Base-by-base conservation (phyloP, 805 yeast genomes). In the Hanseniaspora pseudoguilliermondii region DNA sequence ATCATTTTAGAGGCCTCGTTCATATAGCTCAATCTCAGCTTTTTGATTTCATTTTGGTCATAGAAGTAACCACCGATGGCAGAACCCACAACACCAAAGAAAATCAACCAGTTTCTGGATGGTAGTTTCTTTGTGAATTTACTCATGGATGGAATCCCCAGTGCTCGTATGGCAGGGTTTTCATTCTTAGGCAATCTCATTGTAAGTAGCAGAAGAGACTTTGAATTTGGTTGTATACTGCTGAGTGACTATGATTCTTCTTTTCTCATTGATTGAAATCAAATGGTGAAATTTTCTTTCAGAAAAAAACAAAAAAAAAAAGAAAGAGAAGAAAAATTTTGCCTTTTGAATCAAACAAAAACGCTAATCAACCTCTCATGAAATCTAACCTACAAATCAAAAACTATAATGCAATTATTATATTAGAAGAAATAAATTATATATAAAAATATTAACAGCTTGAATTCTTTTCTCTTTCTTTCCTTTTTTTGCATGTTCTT, bases 101-200 rank as follows among this genome's bases (percentile, higher is more conserved):
- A 93, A 39, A 89, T 86, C 73, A 79, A 69, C 98, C 97, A 91
- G 71, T 91, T 93, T 59, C 96, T 75, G 0, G 95, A 83, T 0
- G 98, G 98, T 15, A 93, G 71, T 40, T 83, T 77, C 7, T 50
- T 50, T 23, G 53, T 55, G 21, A 55, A 25, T 9, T 18, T 53
- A 6, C 21, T 49, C 23, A 89, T 62, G 15, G 83, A 70, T 5
- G 88, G 86, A 49, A 91, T 77, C 0, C 97, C 97, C 86, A 91
- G 79, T 64, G 87, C 84, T 60, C 78, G 71, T 47, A 90, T 76
- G 1, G 95, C 95, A 1, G 96, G 95, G 64, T 89, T 84, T 6
- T 61, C 59, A 48, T 60, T 50, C 62, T 57, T 49, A 21, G 48
- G 55, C 10, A 54, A 23, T 39, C 54, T 42, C 41, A 40, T 44